Base-by-base conservation (phyloP, 225 moss, liverwort and hornwort genomes). In the Polytrichum commune region DNA sequence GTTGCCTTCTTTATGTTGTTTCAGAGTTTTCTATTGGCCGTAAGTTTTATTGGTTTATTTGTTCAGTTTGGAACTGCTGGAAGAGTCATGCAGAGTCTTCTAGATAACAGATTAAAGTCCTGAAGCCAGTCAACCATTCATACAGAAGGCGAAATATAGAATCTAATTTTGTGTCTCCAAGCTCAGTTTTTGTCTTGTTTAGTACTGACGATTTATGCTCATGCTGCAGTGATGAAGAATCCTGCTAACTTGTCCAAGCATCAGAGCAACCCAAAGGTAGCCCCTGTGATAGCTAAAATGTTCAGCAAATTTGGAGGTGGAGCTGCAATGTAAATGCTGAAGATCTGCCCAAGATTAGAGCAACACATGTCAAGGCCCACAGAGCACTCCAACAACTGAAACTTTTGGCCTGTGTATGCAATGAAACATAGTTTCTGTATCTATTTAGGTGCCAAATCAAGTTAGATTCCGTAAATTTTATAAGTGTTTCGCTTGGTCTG, bases 211-310 rank as follows among this genome's bases (percentile, higher is more conserved):
- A 24, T 57, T 1, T 23, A 63, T 24, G 27, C 54, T 85, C 29
- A 23, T 53, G 27, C 29, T 86, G 86, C 92, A 97, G 96, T 98
- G 19, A 98, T 98, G 94, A 90, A 92, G 84, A 87, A 98, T 78
- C 97, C 97, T 33, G 80, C 75, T 58, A 94, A 98, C 82, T 79
- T 98, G 74, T 85, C 92, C 28, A 98, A 94, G 83, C 91, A 98
- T 79, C 88, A 94, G 68, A 83, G 82, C 56, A 98, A 94, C 64
- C 97, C 94, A 0, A 94, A 94, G 71, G 88, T 98, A 27, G 94
- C 94, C 64, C 94, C 97, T 9, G 77, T 91, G 60, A 92, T 98
- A 69, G 85, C 89, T 29, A 98, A 98, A 75, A 94, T 98, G 94
- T 85, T 94, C 72, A 91, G 74, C 71, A 94, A 92, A 70, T 90